Conservation (phyloP, 148 eudicot species). For the Diospyros lotus region DNA sequence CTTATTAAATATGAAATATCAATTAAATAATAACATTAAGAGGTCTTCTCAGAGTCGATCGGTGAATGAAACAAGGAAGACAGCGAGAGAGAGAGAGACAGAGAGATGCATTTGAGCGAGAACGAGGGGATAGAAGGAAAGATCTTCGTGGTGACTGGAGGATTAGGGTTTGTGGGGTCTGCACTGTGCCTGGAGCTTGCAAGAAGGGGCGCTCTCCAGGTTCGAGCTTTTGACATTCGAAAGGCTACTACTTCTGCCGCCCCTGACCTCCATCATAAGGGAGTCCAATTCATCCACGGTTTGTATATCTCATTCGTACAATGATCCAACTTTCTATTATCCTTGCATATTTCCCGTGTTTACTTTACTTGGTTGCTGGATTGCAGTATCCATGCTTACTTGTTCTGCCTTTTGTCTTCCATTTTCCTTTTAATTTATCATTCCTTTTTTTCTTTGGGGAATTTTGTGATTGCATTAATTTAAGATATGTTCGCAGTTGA, state of each 20-base stretch:
- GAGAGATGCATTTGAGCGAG: slow-evolving; percentile 81
- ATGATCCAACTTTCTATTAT: neutral
- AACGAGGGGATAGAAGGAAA: slow-evolving; percentile 83
- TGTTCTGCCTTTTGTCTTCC: neutral
- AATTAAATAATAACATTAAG: too few species aligned
- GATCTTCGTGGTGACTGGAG: slow-evolving; percentile 75
- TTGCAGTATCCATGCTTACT: too few species aligned
- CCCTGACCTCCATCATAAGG: slow-evolving; percentile 29
- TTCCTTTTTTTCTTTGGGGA: neutral
- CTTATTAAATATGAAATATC: too few species aligned
- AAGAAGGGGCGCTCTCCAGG: slow-evolving; percentile 67
- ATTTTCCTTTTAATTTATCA: neutral
- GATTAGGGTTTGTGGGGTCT: slow-evolving; percentile 75
- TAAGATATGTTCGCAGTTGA: neutral
- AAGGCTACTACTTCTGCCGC: slow-evolving; percentile 52
- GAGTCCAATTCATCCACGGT: slow-evolving; percentile 48
- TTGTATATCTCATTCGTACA: neutral
- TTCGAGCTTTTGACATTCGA: slow-evolving; percentile 58
- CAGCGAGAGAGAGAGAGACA: slow-evolving; percentile 9
- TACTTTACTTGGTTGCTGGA: too few species aligned
- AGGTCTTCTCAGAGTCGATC: too few species aligned
- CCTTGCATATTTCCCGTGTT: too few species aligned
- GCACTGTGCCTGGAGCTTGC: slow-evolving; percentile 72
- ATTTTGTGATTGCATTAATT: neutral
- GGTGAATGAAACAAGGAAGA: too few species aligned